These are phyloP conservation scores for Ceratocystis albifundus DNA, from an alignment of 2,329 filamentous ascomycete genomes.

Conservation along the genomic window DNA sequence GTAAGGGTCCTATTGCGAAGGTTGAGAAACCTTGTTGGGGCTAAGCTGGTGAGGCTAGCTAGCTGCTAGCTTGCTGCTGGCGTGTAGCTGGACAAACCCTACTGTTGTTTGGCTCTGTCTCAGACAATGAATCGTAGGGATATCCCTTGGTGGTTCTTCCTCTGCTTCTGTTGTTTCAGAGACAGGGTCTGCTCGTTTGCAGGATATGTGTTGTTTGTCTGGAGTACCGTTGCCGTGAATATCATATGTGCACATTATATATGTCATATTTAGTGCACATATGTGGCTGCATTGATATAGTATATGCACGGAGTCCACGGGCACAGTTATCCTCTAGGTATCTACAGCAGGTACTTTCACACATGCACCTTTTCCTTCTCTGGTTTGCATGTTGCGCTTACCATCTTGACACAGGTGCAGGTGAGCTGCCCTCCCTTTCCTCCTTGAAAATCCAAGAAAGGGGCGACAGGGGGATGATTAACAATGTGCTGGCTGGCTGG, in stretches of 20 bases:
- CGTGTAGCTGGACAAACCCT: not conserved
- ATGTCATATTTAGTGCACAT: no score
- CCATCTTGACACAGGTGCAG: no score
- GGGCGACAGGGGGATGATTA: not conserved
- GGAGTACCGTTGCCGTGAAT: no score
- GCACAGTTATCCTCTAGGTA: no score
- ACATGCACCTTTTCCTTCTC: not conserved
- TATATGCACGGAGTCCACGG: not conserved
- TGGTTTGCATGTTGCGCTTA: not conserved
- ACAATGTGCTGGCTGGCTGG: not conserved
- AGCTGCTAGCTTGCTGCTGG: not conserved
- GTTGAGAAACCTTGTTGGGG: not conserved
- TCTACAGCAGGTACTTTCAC: not conserved
- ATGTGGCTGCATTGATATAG: not conserved
- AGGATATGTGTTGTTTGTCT: not conserved
- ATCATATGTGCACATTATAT: no score
- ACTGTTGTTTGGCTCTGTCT: not conserved
- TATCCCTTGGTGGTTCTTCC: not conserved
- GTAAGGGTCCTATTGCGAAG: not conserved
- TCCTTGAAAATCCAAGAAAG: not conserved
- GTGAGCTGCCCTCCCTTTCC: not conserved
- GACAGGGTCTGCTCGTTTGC: not conserved
- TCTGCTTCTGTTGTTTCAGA: constrained; percentile 1
- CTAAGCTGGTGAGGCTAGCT: not conserved
- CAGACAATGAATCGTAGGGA: not conserved